Evolutionary conservation across 2,329 filamentous ascomycete genomes (phyloP), one percentile per base, ranked within the genome.

Genomic region (Cladosporium oxysporum): DNA sequence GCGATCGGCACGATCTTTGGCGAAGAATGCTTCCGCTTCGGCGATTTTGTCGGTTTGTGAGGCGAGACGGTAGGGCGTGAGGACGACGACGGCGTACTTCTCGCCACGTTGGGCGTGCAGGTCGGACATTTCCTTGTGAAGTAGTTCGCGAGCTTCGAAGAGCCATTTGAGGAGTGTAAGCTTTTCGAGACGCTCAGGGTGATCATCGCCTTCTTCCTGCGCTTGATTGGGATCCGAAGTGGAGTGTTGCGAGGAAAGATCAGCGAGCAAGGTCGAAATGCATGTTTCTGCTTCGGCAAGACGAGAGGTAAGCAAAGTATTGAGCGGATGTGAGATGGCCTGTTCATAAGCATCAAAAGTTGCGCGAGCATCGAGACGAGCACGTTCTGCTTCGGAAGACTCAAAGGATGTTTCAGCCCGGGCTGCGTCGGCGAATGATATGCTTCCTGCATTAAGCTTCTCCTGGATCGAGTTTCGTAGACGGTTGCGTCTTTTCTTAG

Each of bases 151-250:
- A 0, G 91, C 90, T 76, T 99, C 95, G 72, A 97, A 98, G 10
- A 98, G 88, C 93, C 95, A 98, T 75, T 98, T 99, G 16, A 98
- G 84, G 58, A 97, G 86, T 0, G 94, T 98, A 14, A 99, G 84
- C 79, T 97, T 96, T 78, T 99, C 95, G 2, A 98, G 83, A 0
- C 98, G 84, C 78, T 99, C 95, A 0, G 95, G 95, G 75, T 93
- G 89, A 76, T 97, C 94, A 71, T 98, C 94, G 21, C 95, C 94
- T 79, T 97, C 94, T 77, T 97, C 93, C 76, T 97, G 93, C 0
- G 93, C 90, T 77, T 92, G 88, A 73, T 96, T 94, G 0, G 93
- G 90, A 69, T 88, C 87, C 4, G 85, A 82, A 53, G 84, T 82
- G 75, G 86, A 90, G 66, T 86, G 90, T 68, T 92, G 90, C 61